Percentiles rank a stretch among this genome's conserved stretches.
Evolutionary conservation across 2,329 filamentous ascomycete genomes (phyloP).

Genomic region (Fusarium miscanthi): DNA sequence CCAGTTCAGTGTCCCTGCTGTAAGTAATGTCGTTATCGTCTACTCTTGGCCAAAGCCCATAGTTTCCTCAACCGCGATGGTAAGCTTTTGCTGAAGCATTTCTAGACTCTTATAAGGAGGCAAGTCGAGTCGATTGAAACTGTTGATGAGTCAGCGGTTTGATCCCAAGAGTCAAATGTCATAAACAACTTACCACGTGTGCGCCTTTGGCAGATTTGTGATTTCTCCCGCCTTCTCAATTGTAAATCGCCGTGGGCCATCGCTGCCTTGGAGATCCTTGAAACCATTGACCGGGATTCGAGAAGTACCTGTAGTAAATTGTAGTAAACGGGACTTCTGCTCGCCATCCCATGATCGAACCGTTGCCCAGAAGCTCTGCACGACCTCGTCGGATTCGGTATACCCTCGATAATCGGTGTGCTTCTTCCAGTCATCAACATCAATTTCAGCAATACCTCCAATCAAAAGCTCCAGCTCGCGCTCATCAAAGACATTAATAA

Average conservation of each 20-base stretch:
- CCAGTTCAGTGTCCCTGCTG: conserved; percentile 27
- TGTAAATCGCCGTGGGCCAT: conserved; percentile 93
- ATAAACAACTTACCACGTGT: conserved; percentile 82
- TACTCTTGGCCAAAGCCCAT: conserved; percentile 99
- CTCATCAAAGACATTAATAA: conserved; percentile 99
- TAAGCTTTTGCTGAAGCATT: conserved; percentile 86
- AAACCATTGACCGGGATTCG: conserved; percentile 99
- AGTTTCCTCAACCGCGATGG: conserved; percentile 97
- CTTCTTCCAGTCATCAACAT: conserved; percentile 99
- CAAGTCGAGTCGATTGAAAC: conserved; percentile 96
- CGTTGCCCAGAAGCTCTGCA: conserved; percentile 98
- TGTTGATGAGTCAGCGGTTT: conserved; percentile 53
- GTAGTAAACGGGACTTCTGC: conserved; percentile 94
- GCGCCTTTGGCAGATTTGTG: conserved; percentile 91
- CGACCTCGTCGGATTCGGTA: conserved; percentile 96
- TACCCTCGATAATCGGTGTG: conserved; percentile 99
- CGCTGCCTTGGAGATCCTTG: conserved; percentile 97
- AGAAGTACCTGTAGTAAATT: conserved; percentile 97
- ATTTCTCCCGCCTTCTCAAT: conserved; percentile 98
- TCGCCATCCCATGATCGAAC: conserved; percentile 98
- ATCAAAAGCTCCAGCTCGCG: conserved; percentile 96
- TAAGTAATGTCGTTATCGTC: conserved; percentile 35
- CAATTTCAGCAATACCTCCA: conserved; percentile 99
- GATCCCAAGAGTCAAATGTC: background rate
- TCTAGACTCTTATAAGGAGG: conserved; percentile 93